phyloP scores from a whole-genome alignment of 495 filamentous ascomycete species.

The Tricharina praecox region DNA sequence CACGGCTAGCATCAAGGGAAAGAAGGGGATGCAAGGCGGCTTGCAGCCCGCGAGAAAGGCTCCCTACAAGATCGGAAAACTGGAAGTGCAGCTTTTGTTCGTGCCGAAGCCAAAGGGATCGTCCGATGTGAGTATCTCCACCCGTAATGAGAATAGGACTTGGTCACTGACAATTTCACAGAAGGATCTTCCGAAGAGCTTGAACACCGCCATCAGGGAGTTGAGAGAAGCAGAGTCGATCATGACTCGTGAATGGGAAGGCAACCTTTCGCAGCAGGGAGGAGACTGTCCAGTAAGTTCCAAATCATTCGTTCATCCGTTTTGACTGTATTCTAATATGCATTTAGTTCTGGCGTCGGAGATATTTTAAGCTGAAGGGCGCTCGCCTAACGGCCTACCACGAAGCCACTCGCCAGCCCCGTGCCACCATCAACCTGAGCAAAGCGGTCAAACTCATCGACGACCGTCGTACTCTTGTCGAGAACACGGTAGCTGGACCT shows the following conservation, averaged over 20 bases:
- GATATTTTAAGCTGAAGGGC: slow-evolving; percentile 87
- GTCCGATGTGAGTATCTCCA: slow-evolving; percentile 41
- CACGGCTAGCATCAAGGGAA: slow-evolving; percentile 71
- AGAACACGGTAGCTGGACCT: slow-evolving; percentile 59
- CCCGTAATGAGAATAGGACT: not conserved
- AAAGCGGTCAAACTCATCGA: slow-evolving; percentile 92
- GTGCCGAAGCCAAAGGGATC: slow-evolving; percentile 78
- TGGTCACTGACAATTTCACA: slow-evolving; percentile 15
- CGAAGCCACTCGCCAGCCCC: slow-evolving; percentile 83
- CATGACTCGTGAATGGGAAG: slow-evolving; percentile 59
- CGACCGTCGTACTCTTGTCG: slow-evolving; percentile 64
- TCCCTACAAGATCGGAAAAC: slow-evolving; percentile 85
- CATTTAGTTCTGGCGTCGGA: slow-evolving; percentile 87
- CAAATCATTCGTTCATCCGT: too few species aligned
- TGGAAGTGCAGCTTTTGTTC: slow-evolving; percentile 82
- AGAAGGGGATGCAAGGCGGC: slow-evolving; percentile 47
- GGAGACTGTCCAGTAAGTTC: slow-evolving; percentile 88
- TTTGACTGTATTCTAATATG: too few species aligned
- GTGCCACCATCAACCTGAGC: slow-evolving; percentile 87
- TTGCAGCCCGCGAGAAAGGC: slow-evolving; percentile 47
- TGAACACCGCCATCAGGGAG: slow-evolving; percentile 85
- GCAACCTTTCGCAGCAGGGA: slow-evolving; percentile 83
- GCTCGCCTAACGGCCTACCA: slow-evolving; percentile 90
- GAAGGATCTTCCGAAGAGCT: slow-evolving; percentile 94
- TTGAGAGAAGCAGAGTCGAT: slow-evolving; percentile 70